These are phyloP conservation scores for Colletotrichum costaricense DNA, from an alignment of 2,329 filamentous ascomycete species.

Conservation along the genomic window DNA sequence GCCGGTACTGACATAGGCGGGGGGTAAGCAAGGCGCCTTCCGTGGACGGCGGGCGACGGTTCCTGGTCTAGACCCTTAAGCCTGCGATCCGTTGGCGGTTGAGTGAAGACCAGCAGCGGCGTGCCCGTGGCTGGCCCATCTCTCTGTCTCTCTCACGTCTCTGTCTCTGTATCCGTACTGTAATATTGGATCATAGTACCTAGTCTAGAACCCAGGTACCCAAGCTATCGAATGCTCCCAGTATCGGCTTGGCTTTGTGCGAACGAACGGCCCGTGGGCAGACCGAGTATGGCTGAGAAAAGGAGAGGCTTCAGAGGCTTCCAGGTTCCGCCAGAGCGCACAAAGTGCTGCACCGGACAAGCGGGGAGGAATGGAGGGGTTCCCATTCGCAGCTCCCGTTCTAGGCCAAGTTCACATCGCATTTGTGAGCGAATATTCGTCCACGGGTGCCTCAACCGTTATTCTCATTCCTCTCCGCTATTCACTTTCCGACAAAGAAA, in stretches of 20 bases:
- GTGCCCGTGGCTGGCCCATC: not conserved
- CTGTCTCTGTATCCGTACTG: not conserved
- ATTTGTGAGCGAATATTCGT: not conserved
- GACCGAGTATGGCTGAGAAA: not conserved
- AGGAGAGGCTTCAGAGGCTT: not conserved
- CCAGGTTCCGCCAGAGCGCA: not conserved
- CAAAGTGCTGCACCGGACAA: not conserved
- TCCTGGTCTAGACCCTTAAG: slow-evolving; percentile 6
- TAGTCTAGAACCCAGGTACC: not conserved
- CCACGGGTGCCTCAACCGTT: not conserved
- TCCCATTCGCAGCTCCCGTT: not conserved
- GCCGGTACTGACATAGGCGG: slow-evolving; percentile 10
- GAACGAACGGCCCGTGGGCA: not conserved
- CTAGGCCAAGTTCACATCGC: not conserved
- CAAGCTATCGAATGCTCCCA: not conserved
- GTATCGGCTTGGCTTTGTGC: not conserved
- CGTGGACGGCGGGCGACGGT: slow-evolving; percentile 1
- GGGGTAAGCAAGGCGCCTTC: slow-evolving; percentile 10
- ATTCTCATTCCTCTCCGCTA: not conserved
- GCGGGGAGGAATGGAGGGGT: slow-evolving; percentile 1
- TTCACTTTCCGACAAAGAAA: not conserved
- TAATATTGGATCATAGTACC: not conserved
- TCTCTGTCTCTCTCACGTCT: not conserved
- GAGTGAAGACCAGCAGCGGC: slow-evolving; percentile 4
- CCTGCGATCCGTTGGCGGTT: not conserved